phyloP scores from a whole-genome alignment of 495 filamentous ascomycete genomes.

The Tuber melanosporum region DNA sequence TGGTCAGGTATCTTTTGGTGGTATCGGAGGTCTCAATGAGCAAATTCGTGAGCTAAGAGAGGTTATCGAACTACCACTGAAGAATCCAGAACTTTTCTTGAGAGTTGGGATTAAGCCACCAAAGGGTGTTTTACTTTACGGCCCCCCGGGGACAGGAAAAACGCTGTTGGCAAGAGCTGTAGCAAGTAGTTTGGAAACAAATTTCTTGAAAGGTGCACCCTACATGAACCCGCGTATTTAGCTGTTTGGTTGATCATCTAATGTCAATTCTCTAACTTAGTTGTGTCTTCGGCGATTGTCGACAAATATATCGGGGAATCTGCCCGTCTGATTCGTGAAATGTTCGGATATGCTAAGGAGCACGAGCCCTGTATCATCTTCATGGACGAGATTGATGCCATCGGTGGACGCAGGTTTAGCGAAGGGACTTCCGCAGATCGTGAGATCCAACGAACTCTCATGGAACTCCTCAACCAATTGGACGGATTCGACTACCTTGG shows the following conservation, averaged over 20 bases:
- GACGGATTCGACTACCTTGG: slow-evolving; percentile 99
- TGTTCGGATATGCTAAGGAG: slow-evolving; percentile 99
- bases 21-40: slow-evolving; percentile 97
- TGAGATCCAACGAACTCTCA: slow-evolving; percentile 97
- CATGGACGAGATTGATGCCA: slow-evolving; percentile 99
- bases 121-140: slow-evolving; percentile 95
- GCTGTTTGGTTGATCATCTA: slow-evolving; percentile 11
- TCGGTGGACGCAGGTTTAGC: slow-evolving; percentile 94
- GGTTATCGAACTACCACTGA: slow-evolving; percentile 95
- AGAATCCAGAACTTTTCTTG: slow-evolving; percentile 97
- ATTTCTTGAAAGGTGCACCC: slow-evolving; percentile 85
- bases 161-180: slow-evolving; percentile 92
- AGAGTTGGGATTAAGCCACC: slow-evolving; percentile 98
- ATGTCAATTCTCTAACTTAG: slow-evolving; percentile 48
- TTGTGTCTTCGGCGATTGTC: slow-evolving; percentile 98
- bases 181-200: slow-evolving; percentile 93
- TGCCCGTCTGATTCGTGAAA: slow-evolving; percentile 92
- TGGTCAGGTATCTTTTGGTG: slow-evolving; percentile 95
- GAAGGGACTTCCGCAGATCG: slow-evolving; percentile 97
- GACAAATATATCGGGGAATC: slow-evolving; percentile 99
- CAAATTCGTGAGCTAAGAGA: slow-evolving; percentile 97
- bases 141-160: slow-evolving; percentile 93
- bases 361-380: slow-evolving; percentile 99
- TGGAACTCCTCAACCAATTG: slow-evolving; percentile 98
- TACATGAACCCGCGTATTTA: background rate